Base-by-base conservation (phyloP, 345 rosid species). In the Arabis alpina region DNA sequence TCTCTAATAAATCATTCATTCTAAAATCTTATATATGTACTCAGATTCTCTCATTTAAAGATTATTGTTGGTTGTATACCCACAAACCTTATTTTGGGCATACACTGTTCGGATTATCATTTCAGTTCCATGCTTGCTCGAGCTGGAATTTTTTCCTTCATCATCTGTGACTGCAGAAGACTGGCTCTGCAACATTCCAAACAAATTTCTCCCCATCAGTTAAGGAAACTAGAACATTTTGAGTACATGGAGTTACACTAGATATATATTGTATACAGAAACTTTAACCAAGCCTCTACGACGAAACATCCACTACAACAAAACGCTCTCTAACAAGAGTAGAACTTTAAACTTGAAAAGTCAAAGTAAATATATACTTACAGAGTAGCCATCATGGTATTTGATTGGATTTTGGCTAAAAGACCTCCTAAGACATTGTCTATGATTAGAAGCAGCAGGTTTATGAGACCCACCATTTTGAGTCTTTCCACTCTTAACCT, bases 101-200 rank as follows among this genome's bases (percentile, higher is more conserved):
- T 85, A 84, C 63, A 91, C 92, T 4, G 96, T 83, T 57, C 79
- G 81, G 69, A 91, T 84, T 49, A 87, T 88, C 72, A 75, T 85
- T 78, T 88, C 96, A 42, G 15, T 61, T 70, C 84, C 86, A 56
- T 80, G 82, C 75, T 75, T 80, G 70, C 60, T 68, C 34, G 79
- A 66, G 61, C 71, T 49, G 53, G 75, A 74, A 54, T 84, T 89
- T 59, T 80, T 88, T 32, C 79, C 87, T 78, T 94, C 99, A 58
- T 91, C 99, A 74, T 89, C 97, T 61, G 99, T 94, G 62, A 94
- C 73, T 55, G 80, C 81, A 36, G 96, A 88, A n/a, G 97, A 91
- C 13, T 87, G 93, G 67, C 96, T 91, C 99, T 94, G 85, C 34
- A 77, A 83, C 76, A 64, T 52, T 62, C 70, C 43, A 28, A 39